Evolutionary conservation across 306 rosid species (phyloP).

Genomic region (Lathyrus sativus): DNA sequence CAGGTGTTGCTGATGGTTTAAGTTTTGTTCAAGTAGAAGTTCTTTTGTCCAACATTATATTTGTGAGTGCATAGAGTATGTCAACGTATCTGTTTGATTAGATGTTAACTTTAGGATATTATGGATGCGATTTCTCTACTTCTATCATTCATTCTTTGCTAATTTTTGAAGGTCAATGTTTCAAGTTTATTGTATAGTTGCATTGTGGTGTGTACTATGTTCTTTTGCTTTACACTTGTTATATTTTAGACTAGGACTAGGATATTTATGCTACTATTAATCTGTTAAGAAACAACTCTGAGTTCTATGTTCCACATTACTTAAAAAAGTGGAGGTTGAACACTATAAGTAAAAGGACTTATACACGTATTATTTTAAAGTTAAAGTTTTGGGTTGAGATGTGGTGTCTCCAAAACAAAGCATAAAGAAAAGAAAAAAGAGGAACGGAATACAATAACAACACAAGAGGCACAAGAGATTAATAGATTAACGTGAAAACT

Average conservation of each 20-base stretch:
- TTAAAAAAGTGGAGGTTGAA: too few species aligned
- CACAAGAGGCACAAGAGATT: too few species aligned
- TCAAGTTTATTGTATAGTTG: constrained; percentile 42
- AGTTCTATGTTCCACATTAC: too few species aligned
- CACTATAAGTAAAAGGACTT: too few species aligned
- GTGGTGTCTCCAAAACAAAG: too few species aligned
- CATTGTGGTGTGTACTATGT: constrained; percentile 29
- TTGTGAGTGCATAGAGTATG: constrained; percentile 30
- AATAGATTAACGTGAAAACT: too few species aligned
- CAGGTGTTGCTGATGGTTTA: constrained; percentile 73
- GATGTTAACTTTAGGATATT: constrained; percentile 35
- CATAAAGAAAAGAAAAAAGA: too few species aligned
- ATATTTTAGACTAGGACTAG: constrained; percentile 6
- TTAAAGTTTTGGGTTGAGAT: too few species aligned
- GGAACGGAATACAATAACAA: too few species aligned
- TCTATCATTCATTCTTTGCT: constrained; percentile 42
- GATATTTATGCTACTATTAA: constrained; percentile 25
- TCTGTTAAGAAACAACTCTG: too few species aligned
- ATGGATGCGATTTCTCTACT: constrained; percentile 21
- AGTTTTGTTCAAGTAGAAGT: constrained; percentile 31
- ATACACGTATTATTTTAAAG: too few species aligned
- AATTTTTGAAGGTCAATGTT: constrained; percentile 40
- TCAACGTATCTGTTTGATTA: constrained; percentile 32
- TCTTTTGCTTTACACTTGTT: constrained; percentile 26
- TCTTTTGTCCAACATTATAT: constrained; percentile 10